phyloP scores from a whole-genome alignment of 2,329 filamentous ascomycete species.

The Hymenoscyphus scutula region DNA sequence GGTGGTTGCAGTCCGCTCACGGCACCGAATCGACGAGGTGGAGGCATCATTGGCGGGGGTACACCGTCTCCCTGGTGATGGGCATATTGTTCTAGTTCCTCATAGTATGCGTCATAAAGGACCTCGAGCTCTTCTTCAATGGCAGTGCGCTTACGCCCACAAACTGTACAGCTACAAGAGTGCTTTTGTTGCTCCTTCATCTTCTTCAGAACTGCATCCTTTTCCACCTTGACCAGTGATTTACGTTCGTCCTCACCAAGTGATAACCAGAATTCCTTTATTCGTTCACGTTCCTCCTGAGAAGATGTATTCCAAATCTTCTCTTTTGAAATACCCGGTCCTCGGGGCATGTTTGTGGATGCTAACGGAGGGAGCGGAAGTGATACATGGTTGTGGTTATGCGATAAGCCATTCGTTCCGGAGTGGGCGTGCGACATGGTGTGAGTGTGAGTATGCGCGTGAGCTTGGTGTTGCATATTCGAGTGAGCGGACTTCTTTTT shows the following conservation, averaged over 20 bases:
- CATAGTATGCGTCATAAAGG: slow-evolving; percentile 96
- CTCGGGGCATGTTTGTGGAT: slow-evolving; percentile 41
- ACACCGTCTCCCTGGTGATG: slow-evolving; percentile 75
- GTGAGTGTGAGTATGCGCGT: slow-evolving; percentile 18
- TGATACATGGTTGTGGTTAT: slow-evolving; percentile 32
- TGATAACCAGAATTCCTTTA: slow-evolving; percentile 97
- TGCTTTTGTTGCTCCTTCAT: slow-evolving; percentile 99
- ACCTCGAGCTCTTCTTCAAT: slow-evolving; percentile 98
- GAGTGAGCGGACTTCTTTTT: slow-evolving; percentile 38
- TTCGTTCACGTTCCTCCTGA: slow-evolving; percentile 90
- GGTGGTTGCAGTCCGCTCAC: slow-evolving; percentile 55
- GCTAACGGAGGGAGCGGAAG: slow-evolving; percentile 40
- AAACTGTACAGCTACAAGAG: slow-evolving; percentile 96
- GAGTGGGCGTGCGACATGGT: neutral
- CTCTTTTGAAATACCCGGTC: slow-evolving; percentile 52
- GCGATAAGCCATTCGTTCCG: slow-evolving; percentile 30
- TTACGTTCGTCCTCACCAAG: slow-evolving; percentile 92
- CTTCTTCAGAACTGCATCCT: slow-evolving; percentile 95
- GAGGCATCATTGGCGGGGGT: slow-evolving; percentile 66
- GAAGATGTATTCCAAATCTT: slow-evolving; percentile 98
- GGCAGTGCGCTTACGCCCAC: slow-evolving; percentile 89
- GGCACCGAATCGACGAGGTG: slow-evolving; percentile 61
- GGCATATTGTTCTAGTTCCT: slow-evolving; percentile 96
- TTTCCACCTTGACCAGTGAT: slow-evolving; percentile 95
- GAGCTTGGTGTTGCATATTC: slow-evolving; percentile 26